Evolutionary conservation across 352 stramenopile species (phyloP), one percentile per base, ranked within the genome.

Genomic region (Pythium sp.): DNA sequence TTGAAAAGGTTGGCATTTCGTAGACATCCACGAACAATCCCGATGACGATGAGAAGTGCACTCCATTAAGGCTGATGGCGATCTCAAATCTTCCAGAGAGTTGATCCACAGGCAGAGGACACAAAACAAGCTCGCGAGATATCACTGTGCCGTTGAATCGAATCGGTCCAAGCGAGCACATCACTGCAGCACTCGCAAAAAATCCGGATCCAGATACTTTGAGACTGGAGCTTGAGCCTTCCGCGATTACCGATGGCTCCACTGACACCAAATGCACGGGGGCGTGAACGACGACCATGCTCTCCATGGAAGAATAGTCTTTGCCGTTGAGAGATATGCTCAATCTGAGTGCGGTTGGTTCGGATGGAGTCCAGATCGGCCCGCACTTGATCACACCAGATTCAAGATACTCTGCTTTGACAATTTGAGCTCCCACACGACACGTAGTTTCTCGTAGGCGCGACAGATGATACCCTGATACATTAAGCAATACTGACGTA

Each of bases 251-350:
- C 5, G 65, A 62, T 3, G 56, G 62, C 53, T 77, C 74, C 30
- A 78, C 57, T 14, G 30, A 26, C 8, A 20, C 20, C 30, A 85
- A 43, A 58, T n/a, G 22, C 22, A 81, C 54, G 1, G 64, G 67
- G 1, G 62, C 43, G 28, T 79, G 71, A 1, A 82, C 36, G 1
- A 76, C 3, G 20, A 82, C 47, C 2, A 41, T 61, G 0, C 49
- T 15, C 30, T 38, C 24, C 53, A 47, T 73, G 15, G 14, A 61
- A 18, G 76, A 69, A 43, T 76, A 85, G 55, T 85, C 75, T 38
- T 70, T 57, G 4, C 77, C 65, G 68, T 85, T 85, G 18, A 85
- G 53, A 34, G 78, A 82, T 46, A 82, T 34, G 41, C 65, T 61
- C 6, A 82, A 24, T 8, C 4, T 14, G 18, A 67, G 62, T 2